These are phyloP conservation scores for Phialocephala subalpina DNA, from an alignment of 2,329 filamentous ascomycete genomes.

Conservation along the genomic window DNA sequence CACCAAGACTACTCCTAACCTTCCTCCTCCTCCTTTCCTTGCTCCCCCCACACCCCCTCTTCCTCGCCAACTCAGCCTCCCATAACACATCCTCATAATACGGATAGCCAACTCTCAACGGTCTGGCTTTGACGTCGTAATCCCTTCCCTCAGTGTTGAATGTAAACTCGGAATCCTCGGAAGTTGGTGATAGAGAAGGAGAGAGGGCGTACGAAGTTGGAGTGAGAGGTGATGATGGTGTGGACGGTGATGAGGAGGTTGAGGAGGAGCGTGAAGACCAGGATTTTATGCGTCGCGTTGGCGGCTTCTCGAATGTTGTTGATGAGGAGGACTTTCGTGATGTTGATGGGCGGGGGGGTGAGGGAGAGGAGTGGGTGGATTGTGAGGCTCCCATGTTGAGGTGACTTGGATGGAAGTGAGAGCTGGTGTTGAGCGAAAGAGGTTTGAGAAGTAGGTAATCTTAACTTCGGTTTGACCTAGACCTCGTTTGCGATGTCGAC, in stretches of 20 bases:
- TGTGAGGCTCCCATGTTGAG: not conserved
- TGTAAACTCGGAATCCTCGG: not conserved
- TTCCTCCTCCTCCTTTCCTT: slow-evolving; percentile 8
- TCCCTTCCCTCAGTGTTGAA: not conserved
- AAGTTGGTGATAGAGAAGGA: not conserved
- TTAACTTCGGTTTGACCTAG: too few relatives aligned
- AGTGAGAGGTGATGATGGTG: too few relatives aligned
- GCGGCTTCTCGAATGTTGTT: not conserved
- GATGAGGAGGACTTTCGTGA: not conserved
- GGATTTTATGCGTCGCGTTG: not conserved
- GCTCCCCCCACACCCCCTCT: not conserved
- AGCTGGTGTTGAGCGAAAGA: not conserved
- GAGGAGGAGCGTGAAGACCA: not conserved
- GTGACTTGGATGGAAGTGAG: not conserved
- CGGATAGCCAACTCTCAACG: slow-evolving; percentile 9
- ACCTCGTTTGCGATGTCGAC: too few relatives aligned
- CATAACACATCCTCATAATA: slow-evolving; percentile 17
- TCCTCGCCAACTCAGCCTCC: slow-evolving; percentile 4
- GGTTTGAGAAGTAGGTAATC: not conserved
- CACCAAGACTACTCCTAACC: slow-evolving; percentile 12
- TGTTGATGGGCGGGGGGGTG: not conserved
- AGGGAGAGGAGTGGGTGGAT: not conserved
- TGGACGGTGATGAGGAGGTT: not conserved
- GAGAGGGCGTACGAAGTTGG: not conserved
- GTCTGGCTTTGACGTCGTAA: not conserved